These are phyloP conservation scores for Penicillium sp. DNA, from an alignment of 2,329 filamentous ascomycete species.

Conservation along the genomic window DNA sequence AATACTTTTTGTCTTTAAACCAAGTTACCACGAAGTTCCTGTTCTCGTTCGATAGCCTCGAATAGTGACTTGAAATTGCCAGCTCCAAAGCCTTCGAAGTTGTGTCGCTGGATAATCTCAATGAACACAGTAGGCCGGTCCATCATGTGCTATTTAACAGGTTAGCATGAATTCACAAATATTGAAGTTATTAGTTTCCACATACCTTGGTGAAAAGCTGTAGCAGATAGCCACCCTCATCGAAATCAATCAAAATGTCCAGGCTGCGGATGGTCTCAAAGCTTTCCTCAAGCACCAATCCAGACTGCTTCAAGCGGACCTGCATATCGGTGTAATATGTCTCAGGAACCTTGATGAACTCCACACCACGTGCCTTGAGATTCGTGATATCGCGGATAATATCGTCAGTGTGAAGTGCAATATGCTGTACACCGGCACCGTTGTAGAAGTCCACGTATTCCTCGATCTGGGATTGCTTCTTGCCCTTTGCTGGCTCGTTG, in stretches of 20 bases:
- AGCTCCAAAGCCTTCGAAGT: constrained; percentile 88
- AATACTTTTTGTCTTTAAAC: constrained; percentile 20
- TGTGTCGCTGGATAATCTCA: constrained; percentile 90
- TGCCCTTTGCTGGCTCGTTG: constrained; percentile 88
- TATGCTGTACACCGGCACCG: constrained; percentile 88
- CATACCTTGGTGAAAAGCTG: constrained; percentile 69
- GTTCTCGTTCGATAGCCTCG: constrained; percentile 92
- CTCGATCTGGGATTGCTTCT: constrained; percentile 91
- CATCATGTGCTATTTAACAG: constrained; percentile 65
- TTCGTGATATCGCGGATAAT: constrained; percentile 76
- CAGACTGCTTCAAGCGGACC: constrained; percentile 63
- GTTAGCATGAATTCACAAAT: not conserved
- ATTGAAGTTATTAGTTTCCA: not conserved
- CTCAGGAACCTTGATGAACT: constrained; percentile 86
- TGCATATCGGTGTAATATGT: constrained; percentile 82
- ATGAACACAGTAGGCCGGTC: constrained; percentile 94
- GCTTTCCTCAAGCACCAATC: constrained; percentile 68
- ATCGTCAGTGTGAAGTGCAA: constrained; percentile 77
- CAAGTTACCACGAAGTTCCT: constrained; percentile 80
- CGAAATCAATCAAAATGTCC: constrained; percentile 92
- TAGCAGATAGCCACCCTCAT: constrained; percentile 81
- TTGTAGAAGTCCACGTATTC: constrained; percentile 90
- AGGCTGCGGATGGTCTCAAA: constrained; percentile 73
- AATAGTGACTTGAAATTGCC: constrained; percentile 96
- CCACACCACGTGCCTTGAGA: constrained; percentile 79